Base-by-base conservation (phyloP, 768 basidiomycete genomes). In the Trametes cubensis region DNA sequence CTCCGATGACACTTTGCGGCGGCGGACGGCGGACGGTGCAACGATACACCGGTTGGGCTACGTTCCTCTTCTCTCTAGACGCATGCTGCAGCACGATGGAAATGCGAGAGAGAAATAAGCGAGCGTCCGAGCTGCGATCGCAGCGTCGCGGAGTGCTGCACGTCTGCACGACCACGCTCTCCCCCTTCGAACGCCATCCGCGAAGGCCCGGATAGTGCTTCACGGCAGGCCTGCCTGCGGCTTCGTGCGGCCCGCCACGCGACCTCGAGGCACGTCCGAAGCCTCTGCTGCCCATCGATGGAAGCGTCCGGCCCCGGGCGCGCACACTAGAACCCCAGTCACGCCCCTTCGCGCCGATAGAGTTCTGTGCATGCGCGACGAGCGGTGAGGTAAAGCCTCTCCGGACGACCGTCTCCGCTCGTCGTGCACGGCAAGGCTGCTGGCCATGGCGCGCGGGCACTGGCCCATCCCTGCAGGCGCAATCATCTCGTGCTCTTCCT, bases 221-320 rank as follows among this genome's bases (percentile, higher is more conserved):
- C 34, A 34, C 34, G 34, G 58, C 30, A 42, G 40, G 38, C 20
- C 14, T 11, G 34, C 38, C 3, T 30, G 21, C 41, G 58, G 49
- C 40, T 21, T 28, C 41, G 13, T n/a, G 20, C 58, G 49, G 49
- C 40, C 58, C 49, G 49, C 48, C 42, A 51, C 58, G 49, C 58
- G 58, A 45, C 62, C 62, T 58, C 62, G 62, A 63, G 62, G 62
- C 57, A 45, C 20, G 34, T 13, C 20, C 46, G 62, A 63, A 63
- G 61, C 55, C 15, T 20, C 42, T 42, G 18, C 21, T 38, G 25
- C 42, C 20, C 61, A 57, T 62, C 62, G 57, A 63, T 63, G 38
- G 62, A 63, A 58, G 52, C 52, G 18, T 52, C 55, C 61, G 61
- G 61, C 48, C 51, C 50, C 56, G 52, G 50, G 55, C 62, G 57